Conservation (phyloP, 2,329 filamentous ascomycete species). For the Colletotrichum filicis region DNA sequence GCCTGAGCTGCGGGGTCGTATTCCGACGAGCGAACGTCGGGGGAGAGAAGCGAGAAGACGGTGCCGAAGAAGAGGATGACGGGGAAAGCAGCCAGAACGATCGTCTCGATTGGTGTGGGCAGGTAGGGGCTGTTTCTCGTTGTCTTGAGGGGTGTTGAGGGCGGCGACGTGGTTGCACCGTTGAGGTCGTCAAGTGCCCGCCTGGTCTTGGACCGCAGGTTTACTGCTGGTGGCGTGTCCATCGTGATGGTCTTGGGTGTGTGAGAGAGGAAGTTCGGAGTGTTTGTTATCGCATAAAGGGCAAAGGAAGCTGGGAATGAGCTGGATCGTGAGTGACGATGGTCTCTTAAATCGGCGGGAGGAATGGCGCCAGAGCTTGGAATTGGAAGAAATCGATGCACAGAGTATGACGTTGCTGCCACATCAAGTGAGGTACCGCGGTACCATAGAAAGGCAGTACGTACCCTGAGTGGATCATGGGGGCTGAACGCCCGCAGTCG, state of each 20-base stretch:
- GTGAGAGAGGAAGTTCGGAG: background rate
- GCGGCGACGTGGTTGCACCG: slow-evolving; percentile 21
- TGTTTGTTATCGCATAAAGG: slow-evolving; percentile 25
- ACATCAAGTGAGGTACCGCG: background rate
- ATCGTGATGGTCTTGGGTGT: slow-evolving; percentile 4
- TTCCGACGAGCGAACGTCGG: slow-evolving; percentile 70
- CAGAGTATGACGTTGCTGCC: slow-evolving; percentile 33
- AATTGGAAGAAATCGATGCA: slow-evolving; percentile 29
- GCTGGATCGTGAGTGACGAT: background rate
- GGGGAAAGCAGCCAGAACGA: slow-evolving; percentile 79
- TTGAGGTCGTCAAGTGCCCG: slow-evolving; percentile 35
- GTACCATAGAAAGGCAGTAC: background rate
- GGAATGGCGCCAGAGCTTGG: slow-evolving; percentile 12
- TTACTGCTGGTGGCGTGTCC: slow-evolving; percentile 34
- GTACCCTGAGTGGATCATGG: background rate
- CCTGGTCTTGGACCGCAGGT: slow-evolving; percentile 33
- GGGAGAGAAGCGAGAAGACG: slow-evolving; percentile 82
- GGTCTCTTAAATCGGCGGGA: slow-evolving; percentile 9
- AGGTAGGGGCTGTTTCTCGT: slow-evolving; percentile 68
- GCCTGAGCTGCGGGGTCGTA: slow-evolving; percentile 74
- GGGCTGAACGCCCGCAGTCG: slow-evolving; percentile 1
- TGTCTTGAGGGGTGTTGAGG: slow-evolving; percentile 31
- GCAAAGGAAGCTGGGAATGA: background rate
- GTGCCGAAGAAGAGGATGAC: slow-evolving; percentile 82
- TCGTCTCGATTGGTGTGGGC: slow-evolving; percentile 75